These are phyloP conservation scores for Rauvolfia tetraphylla DNA, from an alignment of 257 asterid genomes.

Conservation along the genomic window DNA sequence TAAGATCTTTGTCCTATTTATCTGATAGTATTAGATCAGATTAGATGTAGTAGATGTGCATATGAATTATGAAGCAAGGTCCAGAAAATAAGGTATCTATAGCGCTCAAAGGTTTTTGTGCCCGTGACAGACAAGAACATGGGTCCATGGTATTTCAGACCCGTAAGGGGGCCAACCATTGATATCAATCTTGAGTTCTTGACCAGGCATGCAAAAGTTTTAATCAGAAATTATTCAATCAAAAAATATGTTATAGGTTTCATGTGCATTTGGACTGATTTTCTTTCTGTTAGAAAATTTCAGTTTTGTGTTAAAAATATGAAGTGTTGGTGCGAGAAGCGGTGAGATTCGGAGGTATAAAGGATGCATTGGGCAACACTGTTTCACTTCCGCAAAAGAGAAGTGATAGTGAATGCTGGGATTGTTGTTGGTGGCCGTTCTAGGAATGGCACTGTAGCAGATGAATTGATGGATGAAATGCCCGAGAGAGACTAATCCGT, in stretches of 20 bases:
- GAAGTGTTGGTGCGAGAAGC: too few relatives aligned
- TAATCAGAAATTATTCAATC: not conserved
- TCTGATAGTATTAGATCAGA: too few relatives aligned
- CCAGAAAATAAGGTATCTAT: conserved; percentile 11
- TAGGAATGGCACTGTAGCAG: not conserved
- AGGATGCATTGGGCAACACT: not conserved
- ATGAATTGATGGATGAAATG: conserved; percentile 6
- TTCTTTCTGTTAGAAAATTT: too few relatives aligned
- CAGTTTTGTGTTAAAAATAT: too few relatives aligned
- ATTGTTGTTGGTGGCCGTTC: not conserved
- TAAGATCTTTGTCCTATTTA: conserved; percentile 10
- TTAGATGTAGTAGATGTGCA: not conserved
- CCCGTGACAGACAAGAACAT: conserved; percentile 56
- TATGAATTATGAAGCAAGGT: not conserved
- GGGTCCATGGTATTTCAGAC: conserved; percentile 16
- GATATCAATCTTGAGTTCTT: conserved; percentile 4
- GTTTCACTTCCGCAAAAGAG: not conserved
- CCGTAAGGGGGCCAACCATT: conserved; percentile 28
- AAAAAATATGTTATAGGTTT: not conserved
- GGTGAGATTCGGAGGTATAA: too few relatives aligned
- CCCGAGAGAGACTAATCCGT: conserved; percentile 23
- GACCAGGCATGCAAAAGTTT: not conserved
- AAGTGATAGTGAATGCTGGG: not conserved
- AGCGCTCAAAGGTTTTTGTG: conserved; percentile 17
- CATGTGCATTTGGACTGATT: not conserved